Percentiles rank a stretch among this genome's conserved stretches.
phyloP scores from a whole-genome alignment of 129 eudicot genomes.

The Chrysanthemum seticuspe region DNA sequence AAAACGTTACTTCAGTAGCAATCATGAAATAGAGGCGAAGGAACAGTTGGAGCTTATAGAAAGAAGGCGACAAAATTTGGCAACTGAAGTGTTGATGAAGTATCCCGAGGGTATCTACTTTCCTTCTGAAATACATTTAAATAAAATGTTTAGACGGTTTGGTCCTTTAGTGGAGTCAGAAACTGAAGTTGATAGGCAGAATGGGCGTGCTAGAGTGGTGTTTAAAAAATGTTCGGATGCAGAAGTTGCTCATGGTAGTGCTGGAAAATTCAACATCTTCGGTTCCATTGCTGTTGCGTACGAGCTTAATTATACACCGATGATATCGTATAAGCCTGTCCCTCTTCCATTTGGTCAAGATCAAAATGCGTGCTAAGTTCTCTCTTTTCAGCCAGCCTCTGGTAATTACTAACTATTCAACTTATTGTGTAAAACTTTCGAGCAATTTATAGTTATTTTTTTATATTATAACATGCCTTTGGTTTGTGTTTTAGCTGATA shows the following conservation, averaged over 20 bases:
- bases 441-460: neutral
- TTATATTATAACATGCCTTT: slow-evolving; percentile 7
- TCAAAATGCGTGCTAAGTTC: slow-evolving; percentile 36
- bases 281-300: slow-evolving; percentile 68
- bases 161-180: slow-evolving; percentile 85
- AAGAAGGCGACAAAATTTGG: slow-evolving; percentile 43
- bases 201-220: slow-evolving; percentile 76
- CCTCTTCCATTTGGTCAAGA: slow-evolving; percentile 45
- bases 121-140: slow-evolving; percentile 64
- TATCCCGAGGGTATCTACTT: slow-evolving; percentile 46
- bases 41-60: slow-evolving; percentile 43
- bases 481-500: slow-evolving; percentile 18
- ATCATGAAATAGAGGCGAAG: slow-evolving; percentile 36
- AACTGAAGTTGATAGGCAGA: slow-evolving; percentile 68
- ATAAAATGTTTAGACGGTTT: slow-evolving; percentile 70
- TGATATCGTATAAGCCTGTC: slow-evolving; percentile 46
- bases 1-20: slow-evolving; percentile 49
- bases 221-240: slow-evolving; percentile 89
- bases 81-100: slow-evolving; percentile 72
- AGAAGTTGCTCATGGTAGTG: slow-evolving; percentile 84
- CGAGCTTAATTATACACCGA: slow-evolving; percentile 70
- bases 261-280: slow-evolving; percentile 68
- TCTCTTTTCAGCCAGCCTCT: slow-evolving; percentile 19
- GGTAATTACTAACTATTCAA: slow-evolving; percentile 27
- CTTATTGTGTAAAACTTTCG: neutral